Percentiles rank a stretch among this genome's conserved stretches.
Conservation (phyloP, 768 basidiomycete genomes). For the Hygrocybe coccinea region DNA sequence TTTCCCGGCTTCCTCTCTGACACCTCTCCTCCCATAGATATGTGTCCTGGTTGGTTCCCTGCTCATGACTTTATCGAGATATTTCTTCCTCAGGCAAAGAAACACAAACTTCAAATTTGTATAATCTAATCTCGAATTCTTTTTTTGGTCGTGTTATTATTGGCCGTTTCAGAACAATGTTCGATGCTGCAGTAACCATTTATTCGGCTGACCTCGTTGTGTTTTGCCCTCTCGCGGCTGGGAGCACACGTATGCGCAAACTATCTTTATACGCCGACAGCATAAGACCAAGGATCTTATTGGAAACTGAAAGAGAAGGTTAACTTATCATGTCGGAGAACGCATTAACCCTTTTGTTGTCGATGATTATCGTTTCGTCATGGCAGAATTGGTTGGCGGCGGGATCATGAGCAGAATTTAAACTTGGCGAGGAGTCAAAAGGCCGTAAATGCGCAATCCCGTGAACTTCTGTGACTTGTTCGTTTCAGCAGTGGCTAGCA, state of each 20-base stretch:
- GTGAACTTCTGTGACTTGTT: constrained; percentile 12
- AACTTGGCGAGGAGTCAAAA: constrained; percentile 20
- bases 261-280: constrained; percentile 17
- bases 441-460: constrained; percentile 19
- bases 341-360: constrained; percentile 10
- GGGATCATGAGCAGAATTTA: constrained; percentile 21
- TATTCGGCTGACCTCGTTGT: not conserved
- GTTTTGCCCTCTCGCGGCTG: constrained; percentile 2
- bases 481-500: constrained; percentile 16
- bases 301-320: constrained; percentile 14
- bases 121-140: too few species aligned
- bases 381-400: constrained; percentile 13
- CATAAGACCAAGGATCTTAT: constrained; percentile 19
- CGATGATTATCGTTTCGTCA: constrained; percentile 17
- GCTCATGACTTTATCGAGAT: not conserved
- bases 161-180: too few species aligned
- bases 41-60: not conserved
- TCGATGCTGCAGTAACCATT: too few species aligned
- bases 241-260: constrained; percentile 9
- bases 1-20: not conserved
- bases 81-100: not conserved
- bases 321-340: constrained; percentile 19
- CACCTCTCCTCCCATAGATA: not conserved
- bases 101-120: too few species aligned
- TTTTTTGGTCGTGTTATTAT: too few species aligned